A percentile compares a stretch with the other conserved stretches of the same genome.
Evolutionary conservation across 371 early-diverging fungal genomes (phyloP).

Genomic region (Mortierella sp.): DNA sequence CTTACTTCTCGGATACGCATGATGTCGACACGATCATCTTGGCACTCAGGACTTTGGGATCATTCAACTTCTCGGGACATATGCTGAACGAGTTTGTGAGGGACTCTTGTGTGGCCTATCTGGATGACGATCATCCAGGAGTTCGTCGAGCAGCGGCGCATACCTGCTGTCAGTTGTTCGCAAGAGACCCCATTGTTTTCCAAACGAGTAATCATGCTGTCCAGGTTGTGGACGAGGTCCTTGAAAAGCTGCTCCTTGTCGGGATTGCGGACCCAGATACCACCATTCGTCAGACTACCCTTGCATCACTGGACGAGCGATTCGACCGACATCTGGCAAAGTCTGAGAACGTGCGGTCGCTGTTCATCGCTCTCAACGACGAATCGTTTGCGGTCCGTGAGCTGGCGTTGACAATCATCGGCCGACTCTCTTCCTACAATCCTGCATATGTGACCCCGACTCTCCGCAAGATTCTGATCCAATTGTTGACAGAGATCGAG

Average conservation of each 20-base stretch:
- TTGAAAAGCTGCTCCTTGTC: conserved; percentile 88
- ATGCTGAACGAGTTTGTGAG: conserved; percentile 92
- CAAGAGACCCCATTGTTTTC: conserved; percentile 78
- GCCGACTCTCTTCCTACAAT: conserved; percentile 86
- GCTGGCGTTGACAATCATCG: conserved; percentile 87
- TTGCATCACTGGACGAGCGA: conserved; percentile 82
- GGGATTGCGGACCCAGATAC: conserved; percentile 94
- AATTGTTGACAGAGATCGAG: conserved; percentile 94
- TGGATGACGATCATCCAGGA: conserved; percentile 86
- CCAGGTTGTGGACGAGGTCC: conserved; percentile 89
- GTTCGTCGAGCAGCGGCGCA: conserved; percentile 91
- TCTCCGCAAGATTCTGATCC: conserved; percentile 88
- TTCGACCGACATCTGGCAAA: conserved; percentile 94
- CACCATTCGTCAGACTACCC: conserved; percentile 82
- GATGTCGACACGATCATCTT: conserved; percentile 86
- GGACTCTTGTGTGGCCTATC: conserved; percentile 85
- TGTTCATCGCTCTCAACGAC: conserved; percentile 94
- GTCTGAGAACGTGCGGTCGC: conserved; percentile 88
- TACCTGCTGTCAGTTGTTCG: conserved; percentile 88
- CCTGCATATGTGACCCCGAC: conserved; percentile 95
- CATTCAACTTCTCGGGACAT: conserved; percentile 89
- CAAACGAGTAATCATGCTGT: conserved; percentile 88
- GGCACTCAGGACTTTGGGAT: conserved; percentile 89
- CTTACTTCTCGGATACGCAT: conserved; percentile 63
- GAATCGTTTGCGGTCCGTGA: conserved; percentile 91